phyloP scores from a whole-genome alignment of 306 rosid species.

The Sicyos baderoa region DNA sequence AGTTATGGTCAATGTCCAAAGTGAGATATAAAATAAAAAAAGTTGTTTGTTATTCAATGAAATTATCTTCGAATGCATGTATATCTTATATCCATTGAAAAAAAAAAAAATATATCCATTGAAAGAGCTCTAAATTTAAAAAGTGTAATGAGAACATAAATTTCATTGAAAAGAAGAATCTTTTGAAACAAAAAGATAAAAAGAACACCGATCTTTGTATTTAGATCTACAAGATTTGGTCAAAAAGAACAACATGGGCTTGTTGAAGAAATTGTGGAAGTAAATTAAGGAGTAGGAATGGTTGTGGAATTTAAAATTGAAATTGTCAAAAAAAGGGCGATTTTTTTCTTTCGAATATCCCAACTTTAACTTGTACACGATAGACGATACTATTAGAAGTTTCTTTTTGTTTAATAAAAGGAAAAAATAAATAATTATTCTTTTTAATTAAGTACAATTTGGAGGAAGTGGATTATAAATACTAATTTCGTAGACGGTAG shows the following conservation, averaged over 20 bases:
- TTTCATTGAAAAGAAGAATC: not conserved
- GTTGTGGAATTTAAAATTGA: not conserved
- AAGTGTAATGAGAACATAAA: not conserved
- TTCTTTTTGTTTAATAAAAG: too few relatives aligned
- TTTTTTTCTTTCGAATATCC: not conserved
- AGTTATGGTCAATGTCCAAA: not conserved
- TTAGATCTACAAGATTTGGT: constrained; percentile 12
- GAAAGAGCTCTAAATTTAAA: not conserved
- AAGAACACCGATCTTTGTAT: not conserved
- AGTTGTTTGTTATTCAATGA: too few relatives aligned
- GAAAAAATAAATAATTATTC: too few relatives aligned
- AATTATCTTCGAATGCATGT: not conserved
- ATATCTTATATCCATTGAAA: not conserved
- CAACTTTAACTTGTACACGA: too few relatives aligned
- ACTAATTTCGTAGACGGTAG: too few relatives aligned
- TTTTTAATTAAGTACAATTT: too few relatives aligned
- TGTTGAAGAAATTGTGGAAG: constrained; percentile 12
- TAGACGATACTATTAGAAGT: not conserved
- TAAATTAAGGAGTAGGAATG: not conserved
- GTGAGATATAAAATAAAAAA: not conserved
- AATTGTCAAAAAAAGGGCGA: not conserved
- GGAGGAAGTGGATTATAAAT: too few relatives aligned
- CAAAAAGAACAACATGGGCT: not conserved
- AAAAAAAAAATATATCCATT: not conserved
- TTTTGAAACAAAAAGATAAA: not conserved